Base-by-base conservation (phyloP, 805 yeast species). In the Danielia oregonensis region DNA sequence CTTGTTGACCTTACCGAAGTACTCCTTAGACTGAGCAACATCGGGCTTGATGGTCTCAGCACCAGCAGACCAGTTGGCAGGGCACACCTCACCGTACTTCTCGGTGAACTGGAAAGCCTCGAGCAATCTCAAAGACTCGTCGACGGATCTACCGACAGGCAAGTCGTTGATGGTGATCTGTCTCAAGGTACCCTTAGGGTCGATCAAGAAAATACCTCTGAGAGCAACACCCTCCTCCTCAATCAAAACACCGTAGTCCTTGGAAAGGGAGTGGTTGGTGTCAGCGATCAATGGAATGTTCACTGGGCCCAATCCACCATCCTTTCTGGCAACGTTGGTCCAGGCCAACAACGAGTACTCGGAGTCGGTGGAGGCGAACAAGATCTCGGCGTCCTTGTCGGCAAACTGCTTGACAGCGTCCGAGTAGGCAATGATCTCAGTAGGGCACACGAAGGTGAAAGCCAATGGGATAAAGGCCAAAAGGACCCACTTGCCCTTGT, bases 41-140 rank as follows among this genome's bases (percentile, higher is more conserved):
- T 46, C 48, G 8, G 52, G 51, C 67, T 82, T 82, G 72, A 88
- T 87, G 68, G 95, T 85, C 62, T 86, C 95, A 44, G 86, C 65
- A 73, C 98, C 98, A 47, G 65, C 66, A 48, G 60, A 64, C 98
- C 98, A 91, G 94, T 91, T 93, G 65, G 97, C 97, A 59, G 98
- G 98, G 76, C 97, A 89, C 52, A 91, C 98, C 75, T 94, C 96
- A 74, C 98, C 98, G 81, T 93, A 76, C 76, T 86, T 85, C 70
- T 89, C 97, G 57, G 96, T 86, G 89, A 95, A 93, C 76, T 91
- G 96, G 96, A 93, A 93, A 54, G 97, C 99, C 66, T 93, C 97
- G 47, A 93, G 78, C 63, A 93, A 79, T 82, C 99, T 89, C 63
- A 87, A 76, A 51, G 97, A 84, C 79, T 93, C 99, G 51, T 89